These are phyloP conservation scores for Aspergillus pseudotamarii DNA, from an alignment of 2,329 filamentous ascomycete species.

Conservation along the genomic window DNA sequence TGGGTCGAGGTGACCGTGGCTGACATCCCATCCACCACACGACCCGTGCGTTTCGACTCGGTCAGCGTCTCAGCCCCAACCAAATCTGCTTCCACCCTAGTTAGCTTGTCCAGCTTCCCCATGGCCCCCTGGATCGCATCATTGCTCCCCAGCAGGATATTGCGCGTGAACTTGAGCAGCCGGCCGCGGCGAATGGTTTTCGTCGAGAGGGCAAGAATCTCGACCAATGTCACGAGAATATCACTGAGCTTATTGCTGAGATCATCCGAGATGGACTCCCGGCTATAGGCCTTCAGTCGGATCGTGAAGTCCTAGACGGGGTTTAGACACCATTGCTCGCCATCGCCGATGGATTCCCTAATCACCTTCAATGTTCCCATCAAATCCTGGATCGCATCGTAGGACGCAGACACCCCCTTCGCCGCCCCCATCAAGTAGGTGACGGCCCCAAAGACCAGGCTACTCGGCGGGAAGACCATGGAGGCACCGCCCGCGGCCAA, in stretches of 20 bases:
- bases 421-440: constrained; percentile 50
- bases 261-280: constrained; percentile 7
- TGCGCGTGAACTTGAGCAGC: constrained; percentile 45
- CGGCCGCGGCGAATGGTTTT: constrained; percentile 48
- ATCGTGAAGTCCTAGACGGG: constrained; percentile 14
- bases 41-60: constrained; percentile 12
- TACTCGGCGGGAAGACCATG: constrained; percentile 15
- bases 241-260: constrained; percentile 42
- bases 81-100: constrained; percentile 46
- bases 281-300: constrained; percentile 13
- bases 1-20: constrained; percentile 6
- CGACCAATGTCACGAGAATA: constrained; percentile 49
- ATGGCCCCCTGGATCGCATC: constrained; percentile 46
- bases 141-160: constrained; percentile 44
- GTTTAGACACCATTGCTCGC: neutral
- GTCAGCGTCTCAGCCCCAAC: constrained; percentile 40
- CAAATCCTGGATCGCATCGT: constrained; percentile 51
- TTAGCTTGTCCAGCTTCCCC: constrained; percentile 46
- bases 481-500: constrained; percentile 14
- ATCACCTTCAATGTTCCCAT: constrained; percentile 37
- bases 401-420: constrained; percentile 48
- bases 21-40: constrained; percentile 9
- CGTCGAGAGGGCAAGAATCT: constrained; percentile 49
- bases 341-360: neutral
- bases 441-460: constrained; percentile 43